phyloP scores from a whole-genome alignment of 1,139 yeast genomes.

The Suhomyces anneliseae region DNA sequence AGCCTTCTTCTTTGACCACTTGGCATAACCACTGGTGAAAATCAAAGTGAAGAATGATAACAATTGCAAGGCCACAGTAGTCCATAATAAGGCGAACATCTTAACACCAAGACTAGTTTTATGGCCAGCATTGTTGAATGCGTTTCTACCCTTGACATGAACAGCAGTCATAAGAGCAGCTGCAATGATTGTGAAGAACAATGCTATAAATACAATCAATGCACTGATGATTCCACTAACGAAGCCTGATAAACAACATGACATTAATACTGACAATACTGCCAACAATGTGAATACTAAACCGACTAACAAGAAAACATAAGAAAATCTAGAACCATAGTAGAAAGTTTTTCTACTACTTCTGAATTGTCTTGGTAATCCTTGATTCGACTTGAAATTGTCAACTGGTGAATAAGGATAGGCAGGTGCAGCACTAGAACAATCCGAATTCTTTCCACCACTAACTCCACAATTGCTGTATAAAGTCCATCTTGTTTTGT shows the following conservation, averaged over 20 bases:
- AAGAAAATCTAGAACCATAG: conserved; percentile 65
- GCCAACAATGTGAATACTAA: conserved; percentile 56
- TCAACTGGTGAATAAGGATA: conserved; percentile 66
- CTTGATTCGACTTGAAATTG: conserved; percentile 47
- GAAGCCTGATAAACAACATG: conserved; percentile 15
- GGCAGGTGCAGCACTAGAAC: conserved; percentile 53
- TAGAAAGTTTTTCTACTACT: conserved; percentile 51
- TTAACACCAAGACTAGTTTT: conserved; percentile 55
- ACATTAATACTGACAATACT: conserved; percentile 18
- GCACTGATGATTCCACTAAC: conserved; percentile 22
- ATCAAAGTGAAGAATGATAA: conserved; percentile 18
- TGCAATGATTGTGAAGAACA: conserved; percentile 55
- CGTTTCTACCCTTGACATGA: conserved; percentile 59
- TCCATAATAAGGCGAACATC: conserved; percentile 66
- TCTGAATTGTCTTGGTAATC: conserved; percentile 51
- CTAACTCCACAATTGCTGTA: conserved; percentile 59
- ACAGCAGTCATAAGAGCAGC: conserved; percentile 67
- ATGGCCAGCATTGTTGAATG: conserved; percentile 50
- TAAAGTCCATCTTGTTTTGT: conserved; percentile 67
- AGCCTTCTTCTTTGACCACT: background rate
- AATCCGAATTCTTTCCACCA: conserved; percentile 38
- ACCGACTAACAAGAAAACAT: conserved; percentile 65
- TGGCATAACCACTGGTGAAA: conserved; percentile 6
- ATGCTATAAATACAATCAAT: conserved; percentile 35
- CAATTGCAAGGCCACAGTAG: conserved; percentile 49